Evolutionary conservation across 139 green algal genomes (phyloP).

Genomic region (Trebouxia sp.): DNA sequence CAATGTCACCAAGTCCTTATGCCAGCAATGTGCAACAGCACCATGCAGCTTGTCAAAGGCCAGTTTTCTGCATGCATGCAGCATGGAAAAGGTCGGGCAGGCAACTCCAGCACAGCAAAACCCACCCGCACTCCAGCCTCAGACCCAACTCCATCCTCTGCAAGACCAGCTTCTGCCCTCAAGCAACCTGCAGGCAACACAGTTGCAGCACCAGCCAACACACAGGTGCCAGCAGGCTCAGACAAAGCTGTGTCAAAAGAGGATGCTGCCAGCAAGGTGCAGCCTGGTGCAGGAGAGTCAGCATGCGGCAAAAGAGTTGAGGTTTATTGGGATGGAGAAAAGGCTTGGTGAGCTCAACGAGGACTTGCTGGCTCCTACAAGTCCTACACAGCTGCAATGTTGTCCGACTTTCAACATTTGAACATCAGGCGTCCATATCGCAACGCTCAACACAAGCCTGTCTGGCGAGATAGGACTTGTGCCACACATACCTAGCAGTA

Average conservation of each 20-base stretch:
- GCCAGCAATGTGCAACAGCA: too few species aligned
- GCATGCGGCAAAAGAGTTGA: constrained; percentile 46
- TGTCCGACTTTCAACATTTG: too few species aligned
- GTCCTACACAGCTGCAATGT: too few species aligned
- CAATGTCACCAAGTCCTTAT: too few species aligned
- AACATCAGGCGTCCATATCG: too few species aligned
- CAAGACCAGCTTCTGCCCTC: background rate
- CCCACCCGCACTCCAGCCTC: constrained; percentile 1
- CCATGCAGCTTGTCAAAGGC: too few species aligned
- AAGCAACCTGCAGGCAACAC: background rate
- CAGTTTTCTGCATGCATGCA: background rate
- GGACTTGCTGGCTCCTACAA: too few species aligned
- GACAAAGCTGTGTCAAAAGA: too few species aligned
- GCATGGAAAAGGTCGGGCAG: background rate
- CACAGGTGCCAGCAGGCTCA: too few species aligned
- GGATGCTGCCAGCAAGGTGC: background rate
- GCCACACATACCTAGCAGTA: too few species aligned
- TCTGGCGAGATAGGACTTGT: too few species aligned
- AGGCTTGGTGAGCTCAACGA: constrained; percentile 45
- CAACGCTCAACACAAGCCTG: too few species aligned
- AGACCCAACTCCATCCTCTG: background rate
- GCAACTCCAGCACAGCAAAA: background rate
- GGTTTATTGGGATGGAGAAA: constrained; percentile 66
- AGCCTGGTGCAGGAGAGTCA: background rate
- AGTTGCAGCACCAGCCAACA: background rate